phyloP scores from a whole-genome alignment of 331 rosid genomes.

The Telfairia occidentalis region DNA sequence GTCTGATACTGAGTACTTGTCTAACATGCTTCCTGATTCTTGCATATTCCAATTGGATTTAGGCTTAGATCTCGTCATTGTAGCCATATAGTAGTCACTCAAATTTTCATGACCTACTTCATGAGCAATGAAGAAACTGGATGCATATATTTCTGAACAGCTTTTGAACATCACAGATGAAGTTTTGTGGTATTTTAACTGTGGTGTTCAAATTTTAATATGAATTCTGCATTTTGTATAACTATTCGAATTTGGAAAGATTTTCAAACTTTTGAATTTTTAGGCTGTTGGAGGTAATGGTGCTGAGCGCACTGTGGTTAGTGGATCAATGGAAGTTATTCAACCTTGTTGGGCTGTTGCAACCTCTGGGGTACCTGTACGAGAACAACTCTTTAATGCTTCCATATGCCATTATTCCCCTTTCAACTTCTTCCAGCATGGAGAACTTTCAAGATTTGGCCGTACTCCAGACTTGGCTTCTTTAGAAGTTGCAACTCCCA shows the following conservation, averaged over 20 bases:
- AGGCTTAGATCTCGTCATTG: background rate
- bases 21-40: background rate
- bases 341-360: constrained; percentile 99
- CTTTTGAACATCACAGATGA: background rate
- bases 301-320: constrained; percentile 87
- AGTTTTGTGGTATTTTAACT: background rate
- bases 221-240: background rate
- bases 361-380: constrained; percentile 88
- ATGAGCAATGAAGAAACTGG: background rate
- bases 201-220: background rate
- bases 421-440: constrained; percentile 79
- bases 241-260: background rate
- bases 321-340: constrained; percentile 95
- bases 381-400: constrained; percentile 91
- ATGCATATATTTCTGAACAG: background rate
- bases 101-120: background rate
- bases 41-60: background rate
- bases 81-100: background rate
- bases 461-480: constrained; percentile 56
- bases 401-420: constrained; percentile 83
- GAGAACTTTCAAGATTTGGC: constrained; percentile 62
- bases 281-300: constrained; percentile 99
- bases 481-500: constrained; percentile 89
- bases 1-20: background rate
- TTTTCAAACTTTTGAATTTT: background rate